These are phyloP conservation scores for Lathyrus tuberosus DNA, from an alignment of 306 rosid genomes.

Conservation along the genomic window DNA sequence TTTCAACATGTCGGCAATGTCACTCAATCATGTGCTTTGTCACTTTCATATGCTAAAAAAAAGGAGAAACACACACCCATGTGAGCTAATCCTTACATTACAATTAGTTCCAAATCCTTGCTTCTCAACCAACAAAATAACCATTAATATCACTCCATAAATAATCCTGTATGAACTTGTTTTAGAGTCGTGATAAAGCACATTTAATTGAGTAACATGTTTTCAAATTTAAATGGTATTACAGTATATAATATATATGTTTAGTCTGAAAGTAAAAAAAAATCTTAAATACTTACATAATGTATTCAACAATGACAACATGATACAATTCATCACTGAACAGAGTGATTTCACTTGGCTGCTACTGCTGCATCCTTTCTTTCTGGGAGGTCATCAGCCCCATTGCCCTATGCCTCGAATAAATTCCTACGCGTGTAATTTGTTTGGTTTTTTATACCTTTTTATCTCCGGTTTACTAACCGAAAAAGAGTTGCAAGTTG, in stretches of 20 bases:
- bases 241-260: conserved; percentile 24
- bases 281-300: conserved; percentile 43
- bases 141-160: background rate
- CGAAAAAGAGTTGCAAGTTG: conserved; percentile 39
- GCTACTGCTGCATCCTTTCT: conserved; percentile 25
- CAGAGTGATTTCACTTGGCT: conserved; percentile 38
- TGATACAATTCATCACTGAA: conserved; percentile 36
- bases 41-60: conserved; percentile 11
- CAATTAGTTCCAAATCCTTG: background rate
- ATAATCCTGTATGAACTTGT: conserved; percentile 9
- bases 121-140: background rate
- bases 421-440: conserved; percentile 47
- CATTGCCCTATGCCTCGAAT: conserved; percentile 40
- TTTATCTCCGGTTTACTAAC: conserved; percentile 36
- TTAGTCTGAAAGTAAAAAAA: conserved; percentile 11
- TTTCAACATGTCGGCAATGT: conserved; percentile 31
- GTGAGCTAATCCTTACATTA: conserved; percentile 14
- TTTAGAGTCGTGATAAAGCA: background rate
- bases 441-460: background rate
- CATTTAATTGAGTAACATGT: conserved; percentile 24
- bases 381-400: conserved; percentile 14
- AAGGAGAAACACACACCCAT: conserved; percentile 22
- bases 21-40: conserved; percentile 38
- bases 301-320: conserved; percentile 36
- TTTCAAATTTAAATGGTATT: conserved; percentile 32